These are phyloP conservation scores for Xylaria sp. DNA, from an alignment of 2,329 filamentous ascomycete species.

Conservation along the genomic window DNA sequence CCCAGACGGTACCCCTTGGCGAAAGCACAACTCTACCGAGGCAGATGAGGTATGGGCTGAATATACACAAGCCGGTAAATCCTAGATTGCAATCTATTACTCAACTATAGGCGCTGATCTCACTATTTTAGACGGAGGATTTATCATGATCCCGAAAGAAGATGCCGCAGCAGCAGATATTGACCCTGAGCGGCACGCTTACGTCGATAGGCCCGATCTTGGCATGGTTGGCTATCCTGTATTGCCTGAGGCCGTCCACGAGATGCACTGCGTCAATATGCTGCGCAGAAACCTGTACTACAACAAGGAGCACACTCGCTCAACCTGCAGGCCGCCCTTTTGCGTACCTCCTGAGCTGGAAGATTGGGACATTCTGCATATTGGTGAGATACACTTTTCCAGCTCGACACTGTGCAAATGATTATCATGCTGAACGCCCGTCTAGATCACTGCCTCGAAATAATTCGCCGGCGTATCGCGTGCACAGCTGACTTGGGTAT, in stretches of 20 bases:
- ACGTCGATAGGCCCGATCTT: slow-evolving; percentile 16
- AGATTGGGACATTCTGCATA: slow-evolving; percentile 17
- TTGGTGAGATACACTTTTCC: slow-evolving; percentile 1
- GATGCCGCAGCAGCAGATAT: slow-evolving; percentile 13
- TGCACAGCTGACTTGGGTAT: slow-evolving; percentile 20
- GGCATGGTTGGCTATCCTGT: slow-evolving; percentile 24
- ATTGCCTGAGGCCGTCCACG: slow-evolving; percentile 16
- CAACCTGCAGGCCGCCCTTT: slow-evolving; percentile 1
- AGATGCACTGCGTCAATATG: slow-evolving; percentile 22
- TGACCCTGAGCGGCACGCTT: slow-evolving; percentile 13
- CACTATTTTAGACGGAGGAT: neutral
- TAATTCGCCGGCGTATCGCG: slow-evolving; percentile 11
- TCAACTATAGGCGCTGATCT: neutral
- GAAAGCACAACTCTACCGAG: slow-evolving; percentile 16
- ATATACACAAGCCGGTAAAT: slow-evolving; percentile 14
- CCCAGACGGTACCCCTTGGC: slow-evolving; percentile 13
- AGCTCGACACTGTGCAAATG: neutral
- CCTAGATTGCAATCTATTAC: neutral
- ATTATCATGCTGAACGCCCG: neutral
- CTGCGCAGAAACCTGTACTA: slow-evolving; percentile 21
- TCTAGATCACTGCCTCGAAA: slow-evolving; percentile 20
- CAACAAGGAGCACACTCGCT: slow-evolving; percentile 5
- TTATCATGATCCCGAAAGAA: slow-evolving; percentile 24
- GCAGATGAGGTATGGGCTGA: slow-evolving; percentile 18
- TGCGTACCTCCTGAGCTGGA: slow-evolving; percentile 13